Evolutionary conservation across 1,284 basidiomycete species (phyloP).

Genomic region (Fomitopsis betulina): DNA sequence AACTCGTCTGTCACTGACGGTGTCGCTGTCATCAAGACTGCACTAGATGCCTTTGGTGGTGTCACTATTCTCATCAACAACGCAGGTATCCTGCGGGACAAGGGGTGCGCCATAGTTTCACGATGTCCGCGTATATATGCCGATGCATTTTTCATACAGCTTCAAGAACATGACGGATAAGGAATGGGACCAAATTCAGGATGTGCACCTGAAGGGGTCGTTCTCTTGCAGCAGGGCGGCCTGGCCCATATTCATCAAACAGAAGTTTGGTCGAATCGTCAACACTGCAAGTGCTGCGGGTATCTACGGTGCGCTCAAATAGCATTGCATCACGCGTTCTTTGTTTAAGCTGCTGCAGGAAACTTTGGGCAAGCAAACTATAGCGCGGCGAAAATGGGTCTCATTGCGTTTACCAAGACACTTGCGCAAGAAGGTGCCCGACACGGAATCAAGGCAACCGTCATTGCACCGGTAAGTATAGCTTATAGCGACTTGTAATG

Average conservation of each 20-base stretch:
- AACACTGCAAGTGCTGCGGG: conserved; percentile 92
- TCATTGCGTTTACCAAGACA: conserved; percentile 89
- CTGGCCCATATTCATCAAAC: conserved; percentile 94
- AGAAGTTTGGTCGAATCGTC: conserved; percentile 90
- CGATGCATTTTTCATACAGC: conserved; percentile 29
- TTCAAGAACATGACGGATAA: conserved; percentile 92
- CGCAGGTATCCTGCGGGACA: conserved; percentile 89
- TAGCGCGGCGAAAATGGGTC: conserved; percentile 86
- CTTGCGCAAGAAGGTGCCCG: conserved; percentile 89
- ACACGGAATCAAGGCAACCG: conserved; percentile 88
- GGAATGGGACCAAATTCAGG: conserved; percentile 84
- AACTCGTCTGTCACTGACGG: conserved; percentile 90
- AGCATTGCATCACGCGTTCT: background rate
- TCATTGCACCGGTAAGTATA: conserved; percentile 79
- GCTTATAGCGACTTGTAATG: background rate
- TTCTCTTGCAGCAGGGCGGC: conserved; percentile 95
- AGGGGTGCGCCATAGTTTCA: conserved; percentile 46
- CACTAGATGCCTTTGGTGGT: conserved; percentile 82
- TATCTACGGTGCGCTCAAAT: conserved; percentile 57
- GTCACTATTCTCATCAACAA: conserved; percentile 92
- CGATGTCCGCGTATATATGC: background rate
- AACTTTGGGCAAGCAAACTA: conserved; percentile 98
- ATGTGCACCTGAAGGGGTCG: conserved; percentile 94
- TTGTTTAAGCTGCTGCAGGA: conserved; percentile 41
- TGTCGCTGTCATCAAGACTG: conserved; percentile 81